A percentile compares a stretch with the other conserved stretches of the same genome.
phyloP scores from a whole-genome alignment of 176 grass and related monocot species.

The Hordeum marinum region DNA sequence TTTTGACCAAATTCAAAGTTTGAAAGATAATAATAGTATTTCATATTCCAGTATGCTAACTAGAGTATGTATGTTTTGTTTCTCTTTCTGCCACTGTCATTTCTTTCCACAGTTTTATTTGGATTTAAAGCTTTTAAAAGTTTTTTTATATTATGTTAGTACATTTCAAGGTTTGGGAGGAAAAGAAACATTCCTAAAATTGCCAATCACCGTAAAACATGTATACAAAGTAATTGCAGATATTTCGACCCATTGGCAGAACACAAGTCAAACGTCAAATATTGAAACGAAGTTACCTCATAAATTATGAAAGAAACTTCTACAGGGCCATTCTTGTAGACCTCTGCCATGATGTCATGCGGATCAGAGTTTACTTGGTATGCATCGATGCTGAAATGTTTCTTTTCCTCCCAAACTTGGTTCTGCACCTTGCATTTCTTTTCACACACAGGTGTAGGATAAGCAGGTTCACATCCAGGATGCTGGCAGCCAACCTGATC shows the following conservation, averaged over 20 bases:
- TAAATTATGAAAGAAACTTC: conserved; percentile 92
- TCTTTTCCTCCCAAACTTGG: conserved; percentile 62
- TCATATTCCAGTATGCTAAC: not conserved
- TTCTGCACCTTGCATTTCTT: conserved; percentile 88
- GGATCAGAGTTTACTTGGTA: conserved; percentile 69
- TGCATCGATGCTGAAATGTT: conserved; percentile 73
- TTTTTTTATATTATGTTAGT: not conserved
- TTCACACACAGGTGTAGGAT: conserved; percentile 64
- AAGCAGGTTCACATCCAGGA: conserved; percentile 85
- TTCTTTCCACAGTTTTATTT: not conserved
- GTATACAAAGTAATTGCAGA: not conserved
- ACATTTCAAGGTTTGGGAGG: not conserved
- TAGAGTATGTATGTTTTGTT: not conserved
- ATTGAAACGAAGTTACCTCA: conserved; percentile 46
- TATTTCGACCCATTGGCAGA: not conserved
- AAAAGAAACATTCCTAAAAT: too few species aligned
- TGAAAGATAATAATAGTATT: not conserved
- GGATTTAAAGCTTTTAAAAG: not conserved
- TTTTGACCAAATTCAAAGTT: not conserved
- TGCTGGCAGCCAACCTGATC: conserved; percentile 69
- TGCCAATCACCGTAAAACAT: too few species aligned
- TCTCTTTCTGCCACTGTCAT: not conserved
- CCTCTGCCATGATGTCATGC: conserved; percentile 76
- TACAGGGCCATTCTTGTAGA: conserved; percentile 79
- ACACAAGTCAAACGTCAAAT: not conserved